Conservation (phyloP, 2,329 filamentous ascomycete species). For the Cryphonectria naterciae region DNA sequence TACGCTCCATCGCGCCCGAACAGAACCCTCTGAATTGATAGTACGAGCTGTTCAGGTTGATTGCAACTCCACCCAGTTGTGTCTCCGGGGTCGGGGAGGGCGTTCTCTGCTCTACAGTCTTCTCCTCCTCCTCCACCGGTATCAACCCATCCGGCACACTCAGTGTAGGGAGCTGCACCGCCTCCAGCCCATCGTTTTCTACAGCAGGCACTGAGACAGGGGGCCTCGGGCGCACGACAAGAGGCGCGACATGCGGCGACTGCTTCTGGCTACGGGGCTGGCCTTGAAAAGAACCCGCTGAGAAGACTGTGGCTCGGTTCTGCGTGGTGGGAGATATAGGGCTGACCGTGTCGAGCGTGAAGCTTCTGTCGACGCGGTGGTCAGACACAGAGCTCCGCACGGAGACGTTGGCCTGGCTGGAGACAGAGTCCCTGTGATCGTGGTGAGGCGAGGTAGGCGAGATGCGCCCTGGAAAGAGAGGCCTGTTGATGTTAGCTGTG, state of each 20-base stretch:
- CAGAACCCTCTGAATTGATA: conserved; percentile 59
- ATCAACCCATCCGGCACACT: conserved; percentile 41
- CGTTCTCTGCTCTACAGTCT: conserved; percentile 30
- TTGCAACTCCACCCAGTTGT: conserved; percentile 44
- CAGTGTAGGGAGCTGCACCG: conserved; percentile 13
- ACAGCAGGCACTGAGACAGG: not conserved
- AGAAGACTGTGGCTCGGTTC: not conserved
- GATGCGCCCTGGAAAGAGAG: not conserved
- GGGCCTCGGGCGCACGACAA: not conserved
- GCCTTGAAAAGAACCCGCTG: conserved; percentile 2
- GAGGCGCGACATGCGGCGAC: conserved; percentile 11
- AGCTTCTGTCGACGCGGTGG: conserved; percentile 12
- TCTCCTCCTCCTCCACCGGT: conserved; percentile 41
- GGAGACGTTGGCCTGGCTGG: conserved; percentile 4
- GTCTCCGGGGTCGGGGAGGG: conserved; percentile 26
- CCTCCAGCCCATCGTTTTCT: not conserved
- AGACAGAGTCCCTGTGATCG: not conserved
- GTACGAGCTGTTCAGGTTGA: conserved; percentile 54
- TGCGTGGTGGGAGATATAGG: not conserved
- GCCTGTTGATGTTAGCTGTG: not conserved
- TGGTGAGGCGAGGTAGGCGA: not conserved
- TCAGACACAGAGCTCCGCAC: conserved; percentile 13
- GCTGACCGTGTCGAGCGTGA: conserved; percentile 13
- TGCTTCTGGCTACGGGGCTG: not conserved
- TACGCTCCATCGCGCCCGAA: conserved; percentile 55